Conservation (phyloP, 352 stramenopile genomes). For the Phytophthora quininea region DNA sequence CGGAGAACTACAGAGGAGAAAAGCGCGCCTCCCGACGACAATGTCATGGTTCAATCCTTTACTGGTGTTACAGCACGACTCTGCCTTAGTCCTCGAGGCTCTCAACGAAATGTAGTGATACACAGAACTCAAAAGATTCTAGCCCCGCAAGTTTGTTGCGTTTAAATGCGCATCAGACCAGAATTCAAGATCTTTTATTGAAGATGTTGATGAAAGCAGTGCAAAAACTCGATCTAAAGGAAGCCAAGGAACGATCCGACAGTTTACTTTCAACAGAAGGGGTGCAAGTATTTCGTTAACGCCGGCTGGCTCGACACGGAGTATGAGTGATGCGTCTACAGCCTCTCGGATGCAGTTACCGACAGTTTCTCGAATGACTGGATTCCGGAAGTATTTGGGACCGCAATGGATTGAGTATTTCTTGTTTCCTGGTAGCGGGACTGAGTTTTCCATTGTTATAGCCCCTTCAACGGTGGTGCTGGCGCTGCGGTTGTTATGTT, state of each 20-base stretch:
- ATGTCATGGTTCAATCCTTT: slow-evolving; percentile 2
- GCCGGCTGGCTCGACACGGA: slow-evolving; percentile 7
- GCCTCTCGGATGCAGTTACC: slow-evolving; percentile 55
- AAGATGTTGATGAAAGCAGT: slow-evolving; percentile 71
- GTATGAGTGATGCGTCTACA: slow-evolving; percentile 8
- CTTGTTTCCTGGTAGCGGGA: slow-evolving; percentile 45
- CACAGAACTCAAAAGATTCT: slow-evolving; percentile 7
- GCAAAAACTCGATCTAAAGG: slow-evolving; percentile 77
- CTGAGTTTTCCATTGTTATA: slow-evolving; percentile 39
- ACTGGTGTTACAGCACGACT: slow-evolving; percentile 38
- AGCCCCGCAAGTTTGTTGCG: slow-evolving; percentile 1
- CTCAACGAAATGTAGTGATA: slow-evolving; percentile 10
- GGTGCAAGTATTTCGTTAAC: slow-evolving; percentile 2
- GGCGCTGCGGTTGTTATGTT: slow-evolving; percentile 54
- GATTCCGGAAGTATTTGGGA: slow-evolving; percentile 65
- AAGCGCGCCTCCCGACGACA: slow-evolving; percentile 8
- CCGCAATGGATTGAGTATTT: slow-evolving; percentile 75
- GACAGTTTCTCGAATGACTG: slow-evolving; percentile 46
- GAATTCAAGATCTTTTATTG: slow-evolving; percentile 65
- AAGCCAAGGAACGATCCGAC: slow-evolving; percentile 49
- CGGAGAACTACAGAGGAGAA: slow-evolving; percentile 14
- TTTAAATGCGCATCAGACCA: slow-evolving; percentile 40
- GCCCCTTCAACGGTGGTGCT: slow-evolving; percentile 57
- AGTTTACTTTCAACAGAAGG: slow-evolving; percentile 7
- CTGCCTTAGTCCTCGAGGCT: slow-evolving; percentile 58